Evolutionary conservation across 73 alveolate genomes (phyloP).

Genomic region (Paramecium sexaurelia): DNA sequence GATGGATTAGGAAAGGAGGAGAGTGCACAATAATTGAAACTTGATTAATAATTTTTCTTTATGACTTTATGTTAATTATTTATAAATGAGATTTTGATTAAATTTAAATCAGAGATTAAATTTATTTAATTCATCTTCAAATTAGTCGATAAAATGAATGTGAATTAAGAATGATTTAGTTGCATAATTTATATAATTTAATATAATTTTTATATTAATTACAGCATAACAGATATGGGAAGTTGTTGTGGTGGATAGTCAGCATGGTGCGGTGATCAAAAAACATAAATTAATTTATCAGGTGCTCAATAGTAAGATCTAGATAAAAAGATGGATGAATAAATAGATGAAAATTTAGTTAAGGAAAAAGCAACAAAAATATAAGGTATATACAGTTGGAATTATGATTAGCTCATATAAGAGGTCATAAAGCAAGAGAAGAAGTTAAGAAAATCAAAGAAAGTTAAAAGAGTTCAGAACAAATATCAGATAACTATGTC

Average conservation of each 20-base stretch:
- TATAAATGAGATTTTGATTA: background rate
- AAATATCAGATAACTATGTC: background rate
- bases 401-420: background rate
- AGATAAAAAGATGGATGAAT: background rate
- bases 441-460: background rate
- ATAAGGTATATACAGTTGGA: background rate
- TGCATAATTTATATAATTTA: background rate
- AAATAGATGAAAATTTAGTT: background rate
- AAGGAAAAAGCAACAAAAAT: constrained; percentile 21
- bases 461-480: background rate
- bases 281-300: background rate
- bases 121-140: background rate
- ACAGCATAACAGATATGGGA: constrained; percentile 48
- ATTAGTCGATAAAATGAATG: background rate
- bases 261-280: background rate
- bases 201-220: background rate
- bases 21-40: background rate
- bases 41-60: background rate
- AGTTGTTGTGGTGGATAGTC: constrained; percentile 44
- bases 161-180: background rate
- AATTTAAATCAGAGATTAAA: background rate
- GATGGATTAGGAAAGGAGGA: constrained; percentile 61
- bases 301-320: background rate
- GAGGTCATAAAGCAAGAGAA: constrained; percentile 24
- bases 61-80: background rate